phyloP scores from a whole-genome alignment of 2,329 filamentous ascomycete species.

The Ilyonectria sp. region DNA sequence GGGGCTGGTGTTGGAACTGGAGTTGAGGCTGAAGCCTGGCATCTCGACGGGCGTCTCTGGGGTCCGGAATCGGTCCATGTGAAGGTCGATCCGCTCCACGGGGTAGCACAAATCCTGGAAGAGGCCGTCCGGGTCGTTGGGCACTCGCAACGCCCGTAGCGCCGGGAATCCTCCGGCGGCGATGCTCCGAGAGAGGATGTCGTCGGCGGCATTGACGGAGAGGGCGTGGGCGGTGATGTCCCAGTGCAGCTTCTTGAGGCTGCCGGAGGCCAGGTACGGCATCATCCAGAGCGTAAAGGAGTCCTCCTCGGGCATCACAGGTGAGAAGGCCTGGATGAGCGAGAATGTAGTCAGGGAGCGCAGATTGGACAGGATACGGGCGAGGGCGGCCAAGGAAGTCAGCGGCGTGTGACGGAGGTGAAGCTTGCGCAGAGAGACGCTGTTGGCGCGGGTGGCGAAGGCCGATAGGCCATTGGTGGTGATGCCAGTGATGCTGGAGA shows the following conservation, averaged over 20 bases:
- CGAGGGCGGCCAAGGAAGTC: constrained; percentile 69
- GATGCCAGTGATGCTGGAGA: constrained; percentile 70
- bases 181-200: constrained; percentile 76
- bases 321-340: constrained; percentile 69
- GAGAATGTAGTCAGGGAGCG: constrained; percentile 64
- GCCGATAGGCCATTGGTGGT: constrained; percentile 69
- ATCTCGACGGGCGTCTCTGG: constrained; percentile 34
- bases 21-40: constrained; percentile 40
- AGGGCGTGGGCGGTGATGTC: constrained; percentile 70
- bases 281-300: constrained; percentile 72
- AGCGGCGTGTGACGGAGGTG: constrained; percentile 71
- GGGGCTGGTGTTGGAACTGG: constrained; percentile 42
- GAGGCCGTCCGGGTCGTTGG: constrained; percentile 77
- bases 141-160: constrained; percentile 72
- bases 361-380: constrained; percentile 72
- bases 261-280: constrained; percentile 72
- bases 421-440: constrained; percentile 63
- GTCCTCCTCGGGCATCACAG: constrained; percentile 68
- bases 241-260: constrained; percentile 73
- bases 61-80: constrained; percentile 62
- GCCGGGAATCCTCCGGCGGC: constrained; percentile 73
- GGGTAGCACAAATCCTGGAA: constrained; percentile 80
- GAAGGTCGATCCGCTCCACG: constrained; percentile 66
- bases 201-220: constrained; percentile 66
- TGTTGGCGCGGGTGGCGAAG: constrained; percentile 67